Evolutionary conservation across 2,329 filamentous ascomycete genomes (phyloP), one percentile per base, ranked within the genome.

Genomic region (Metarhizium humberi): DNA sequence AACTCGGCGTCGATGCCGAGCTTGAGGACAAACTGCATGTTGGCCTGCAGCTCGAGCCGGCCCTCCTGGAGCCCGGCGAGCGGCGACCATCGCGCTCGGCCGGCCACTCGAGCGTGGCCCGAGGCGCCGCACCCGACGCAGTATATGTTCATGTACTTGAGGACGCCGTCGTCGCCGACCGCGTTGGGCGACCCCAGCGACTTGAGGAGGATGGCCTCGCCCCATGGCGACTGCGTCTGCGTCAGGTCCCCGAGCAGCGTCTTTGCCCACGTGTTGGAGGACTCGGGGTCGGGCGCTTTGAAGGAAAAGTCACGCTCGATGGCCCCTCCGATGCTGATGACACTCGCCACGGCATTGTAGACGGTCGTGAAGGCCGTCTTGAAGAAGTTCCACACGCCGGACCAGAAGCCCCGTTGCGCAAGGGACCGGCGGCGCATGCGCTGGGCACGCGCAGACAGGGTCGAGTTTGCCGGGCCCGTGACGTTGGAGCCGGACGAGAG

Each of bases 1-100:
- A 64, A 53, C 46, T 62, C 50, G 6, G 67, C 68, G 32, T 68
- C 62, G 38, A 71, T 57, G 20, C 69, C 69, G 2, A 69, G 51
- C 51, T 67, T 65, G 47, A 69, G 57, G 4, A 55, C 58, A 16
- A 69, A 56, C 29, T 59, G 53, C 36, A 67, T 58, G 53, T 51
- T 43, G 25, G 46, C 16, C 6, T 42, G 42, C 36, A 57, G 2
- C 40, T 55, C 51, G 7, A 61, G 59, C 11, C 55, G 53, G 2
- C 64, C 63, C 32, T 65, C 60, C 46, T 62, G 53, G 8, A 69
- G 43, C 8, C 64, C 65, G 2, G 18, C 10, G 11, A 34, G 5
- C 7, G 50, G 50, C 3, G 56, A 53, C 56, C 56, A 57, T 51
- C 13, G 51, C 5, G 56, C 56, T 13, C 42, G 45, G 30, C 56